phyloP scores from a whole-genome alignment of 2,329 filamentous ascomycete genomes.

The Aplosporella prunicola region DNA sequence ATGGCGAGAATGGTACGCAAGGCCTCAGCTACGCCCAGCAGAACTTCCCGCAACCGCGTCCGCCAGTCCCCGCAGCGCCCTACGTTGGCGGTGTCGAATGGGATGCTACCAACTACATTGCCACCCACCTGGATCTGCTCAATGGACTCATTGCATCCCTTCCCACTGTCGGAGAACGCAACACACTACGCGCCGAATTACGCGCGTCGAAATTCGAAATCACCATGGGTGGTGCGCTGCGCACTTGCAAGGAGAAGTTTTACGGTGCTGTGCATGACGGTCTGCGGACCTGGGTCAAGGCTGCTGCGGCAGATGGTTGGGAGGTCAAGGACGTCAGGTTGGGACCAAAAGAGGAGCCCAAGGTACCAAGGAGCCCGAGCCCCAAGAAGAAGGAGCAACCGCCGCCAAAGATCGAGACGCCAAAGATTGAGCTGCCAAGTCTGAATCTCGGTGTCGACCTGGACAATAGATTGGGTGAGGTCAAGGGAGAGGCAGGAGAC shows the following conservation, averaged over 20 bases:
- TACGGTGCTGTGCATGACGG: conserved; percentile 87
- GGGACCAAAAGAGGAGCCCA: conserved; percentile 39
- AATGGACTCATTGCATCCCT: conserved; percentile 84
- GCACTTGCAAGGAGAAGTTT: conserved; percentile 96
- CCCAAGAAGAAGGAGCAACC: conserved; percentile 25
- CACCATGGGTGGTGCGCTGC: conserved; percentile 71
- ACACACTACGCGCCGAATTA: conserved; percentile 66
- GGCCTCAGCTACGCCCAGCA: conserved; percentile 49
- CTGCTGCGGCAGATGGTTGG: conserved; percentile 82
- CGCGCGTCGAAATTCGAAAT: conserved; percentile 84
- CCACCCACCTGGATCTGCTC: conserved; percentile 82
- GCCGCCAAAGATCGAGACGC: conserved; percentile 28
- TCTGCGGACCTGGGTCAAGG: conserved; percentile 80
- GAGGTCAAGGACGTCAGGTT: conserved; percentile 70
- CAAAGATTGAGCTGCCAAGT: conserved; percentile 25
- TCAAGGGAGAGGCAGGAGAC: conserved; percentile 1
- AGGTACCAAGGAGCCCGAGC: conserved; percentile 21
- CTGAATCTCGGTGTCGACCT: conserved; percentile 6
- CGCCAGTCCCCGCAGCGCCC: conserved; percentile 85
- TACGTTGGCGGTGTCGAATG: conserved; percentile 97
- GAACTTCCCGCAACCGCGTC: conserved; percentile 76
- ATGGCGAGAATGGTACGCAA: conserved; percentile 29
- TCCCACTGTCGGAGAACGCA: conserved; percentile 60
- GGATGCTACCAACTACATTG: conserved; percentile 96
- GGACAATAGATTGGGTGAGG: conserved; percentile 3